Base-by-base conservation (phyloP, 2,329 filamentous ascomycete species). In the Penicillium sp. region DNA sequence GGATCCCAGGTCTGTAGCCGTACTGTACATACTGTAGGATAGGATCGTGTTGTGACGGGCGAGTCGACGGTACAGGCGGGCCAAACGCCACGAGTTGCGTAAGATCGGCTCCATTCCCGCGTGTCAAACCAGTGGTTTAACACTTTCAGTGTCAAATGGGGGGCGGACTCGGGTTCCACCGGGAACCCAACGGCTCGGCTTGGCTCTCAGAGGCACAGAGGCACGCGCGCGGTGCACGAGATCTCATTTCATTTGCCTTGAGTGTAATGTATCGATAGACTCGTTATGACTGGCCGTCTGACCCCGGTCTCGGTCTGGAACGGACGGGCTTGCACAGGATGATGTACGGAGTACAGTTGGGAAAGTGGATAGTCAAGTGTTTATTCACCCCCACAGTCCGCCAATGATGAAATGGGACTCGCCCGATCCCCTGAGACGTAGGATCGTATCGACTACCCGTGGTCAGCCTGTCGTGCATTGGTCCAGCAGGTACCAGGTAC, bases 61-160 rank as follows among this genome's bases (percentile, higher is more conserved):
- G n/a, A 33, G n/a, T 15, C 37, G 23, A 40, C 23, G 38, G 20
- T 25, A 40, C 20, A 25, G 23, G 18, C n/a, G 23, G 23, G 20
- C 38, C 38, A 42, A 42, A 27, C 28, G 25, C 20, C 20, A 7
- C 41, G 44, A 37, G 37, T 38, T 57, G 49, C 49, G 55, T 59
- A 55, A 57, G 52, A 57, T 59, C 37, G 28, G 52, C 54, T 54
- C 54, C 54, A 58, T 55, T 55, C 50, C 56, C 56, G 55, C 50
- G 57, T 59, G 57, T 59, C 55, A 56, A 53, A 40, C 47, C 44
- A 52, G 45, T 37, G 40, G 53, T 33, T 40, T 28, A 9, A 9
- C 27, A 28, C 38, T 10, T 35, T 35, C 40, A 35, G 27, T 28
- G 44, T 23, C 27, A 41, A 46, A 2, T 23, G 20, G 20, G 20